phyloP scores from a whole-genome alignment of 805 yeast species.

The Nakazawaea peltata region DNA sequence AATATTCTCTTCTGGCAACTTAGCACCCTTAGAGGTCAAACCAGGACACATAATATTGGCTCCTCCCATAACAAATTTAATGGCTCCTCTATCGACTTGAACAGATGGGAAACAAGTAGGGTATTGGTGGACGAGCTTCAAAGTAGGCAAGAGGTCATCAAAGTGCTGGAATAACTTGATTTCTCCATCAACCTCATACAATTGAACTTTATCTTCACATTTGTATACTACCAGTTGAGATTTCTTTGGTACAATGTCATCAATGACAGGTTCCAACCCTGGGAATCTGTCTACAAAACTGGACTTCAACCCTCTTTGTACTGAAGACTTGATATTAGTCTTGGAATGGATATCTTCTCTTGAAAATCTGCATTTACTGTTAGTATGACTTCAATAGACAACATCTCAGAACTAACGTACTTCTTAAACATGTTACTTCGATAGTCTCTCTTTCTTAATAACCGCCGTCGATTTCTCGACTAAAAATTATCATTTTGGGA shows the following conservation, averaged over 20 bases:
- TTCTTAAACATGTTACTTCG: conserved; percentile 50
- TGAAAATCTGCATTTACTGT: conserved; percentile 39
- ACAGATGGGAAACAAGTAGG: conserved; percentile 81
- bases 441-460: too few species aligned
- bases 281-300: conserved; percentile 71
- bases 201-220: conserved; percentile 83
- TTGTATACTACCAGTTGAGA: conserved; percentile 72
- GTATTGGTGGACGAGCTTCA: conserved; percentile 70
- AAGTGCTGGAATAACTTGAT: conserved; percentile 77
- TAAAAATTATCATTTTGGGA: too few species aligned
- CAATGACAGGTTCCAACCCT: conserved; percentile 65
- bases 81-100: conserved; percentile 93
- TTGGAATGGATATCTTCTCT: conserved; percentile 85
- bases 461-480: too few species aligned
- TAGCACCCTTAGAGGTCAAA: conserved; percentile 78
- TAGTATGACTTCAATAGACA: background rate
- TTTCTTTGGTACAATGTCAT: conserved; percentile 82
- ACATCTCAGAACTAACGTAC: too few species aligned
- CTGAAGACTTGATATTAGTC: conserved; percentile 87
- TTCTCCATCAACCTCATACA: conserved; percentile 66
- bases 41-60: conserved; percentile 98
- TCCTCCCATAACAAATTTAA: conserved; percentile 89
- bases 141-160: conserved; percentile 68
- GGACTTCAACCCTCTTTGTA: conserved; percentile 80
- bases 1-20: conserved; percentile 64